Evolutionary conservation across 345 rosid species (phyloP).

Genomic region (Combretum micranthum): DNA sequence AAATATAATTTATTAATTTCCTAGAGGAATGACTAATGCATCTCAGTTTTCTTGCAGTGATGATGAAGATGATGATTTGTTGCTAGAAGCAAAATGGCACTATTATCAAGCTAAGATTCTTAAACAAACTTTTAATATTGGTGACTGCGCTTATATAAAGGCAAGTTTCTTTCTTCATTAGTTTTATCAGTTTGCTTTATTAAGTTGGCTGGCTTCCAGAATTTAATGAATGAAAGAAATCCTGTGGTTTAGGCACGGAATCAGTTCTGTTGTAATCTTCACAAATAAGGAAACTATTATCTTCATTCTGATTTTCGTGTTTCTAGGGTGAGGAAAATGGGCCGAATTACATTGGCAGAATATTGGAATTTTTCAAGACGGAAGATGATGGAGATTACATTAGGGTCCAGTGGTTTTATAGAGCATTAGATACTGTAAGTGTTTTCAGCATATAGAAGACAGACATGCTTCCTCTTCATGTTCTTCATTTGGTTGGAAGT

Average conservation of each 20-base stretch:
- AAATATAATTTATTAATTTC: too few relatives aligned
- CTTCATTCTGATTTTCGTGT: conserved; percentile 7
- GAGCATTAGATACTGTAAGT: conserved; percentile 86
- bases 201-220: not conserved
- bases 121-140: conserved; percentile 43
- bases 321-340: conserved; percentile 57
- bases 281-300: not conserved
- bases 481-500: too few relatives aligned
- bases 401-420: conserved; percentile 94
- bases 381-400: conserved; percentile 62
- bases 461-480: not conserved
- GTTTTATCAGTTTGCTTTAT: not conserved
- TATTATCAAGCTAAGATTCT: conserved; percentile 59
- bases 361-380: conserved; percentile 75
- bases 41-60: conserved; percentile 12
- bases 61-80: conserved; percentile 70
- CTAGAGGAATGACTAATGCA: too few relatives aligned
- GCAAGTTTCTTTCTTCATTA: conserved; percentile 29
- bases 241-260: too few relatives aligned
- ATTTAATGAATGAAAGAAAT: not conserved
- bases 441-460: conserved; percentile 3
- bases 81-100: conserved; percentile 70
- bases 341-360: conserved; percentile 56
- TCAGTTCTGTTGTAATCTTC: too few relatives aligned
- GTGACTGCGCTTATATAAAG: conserved; percentile 69